These are phyloP conservation scores for Diaporthe citriasiana DNA, from an alignment of 2,329 filamentous ascomycete genomes.

Conservation along the genomic window DNA sequence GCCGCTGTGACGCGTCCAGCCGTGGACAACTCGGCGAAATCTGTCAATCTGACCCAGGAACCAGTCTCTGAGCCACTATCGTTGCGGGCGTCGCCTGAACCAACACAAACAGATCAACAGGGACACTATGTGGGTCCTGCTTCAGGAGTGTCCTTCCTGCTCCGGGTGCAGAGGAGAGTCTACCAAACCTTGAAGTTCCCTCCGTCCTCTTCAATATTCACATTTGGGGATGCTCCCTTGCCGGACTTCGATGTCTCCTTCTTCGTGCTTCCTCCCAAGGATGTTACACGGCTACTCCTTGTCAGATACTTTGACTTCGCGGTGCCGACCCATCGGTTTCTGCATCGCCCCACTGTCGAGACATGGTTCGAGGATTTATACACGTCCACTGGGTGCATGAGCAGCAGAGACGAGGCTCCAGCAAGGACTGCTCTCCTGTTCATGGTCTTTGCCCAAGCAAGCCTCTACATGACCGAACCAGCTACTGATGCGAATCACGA, in stretches of 20 bases:
- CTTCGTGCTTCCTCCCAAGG: conserved; percentile 56
- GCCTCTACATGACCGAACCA: conserved; percentile 54
- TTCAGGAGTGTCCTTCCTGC: conserved; percentile 63
- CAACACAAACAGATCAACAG: conserved; percentile 59
- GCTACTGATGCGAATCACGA: not conserved
- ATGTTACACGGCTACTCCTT: conserved; percentile 50
- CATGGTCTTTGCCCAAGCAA: conserved; percentile 65
- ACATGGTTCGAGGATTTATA: conserved; percentile 62
- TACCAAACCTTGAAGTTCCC: conserved; percentile 56
- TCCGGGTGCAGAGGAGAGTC: conserved; percentile 63
- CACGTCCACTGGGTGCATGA: conserved; percentile 57
- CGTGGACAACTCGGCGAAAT: conserved; percentile 22
- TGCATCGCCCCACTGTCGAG: conserved; percentile 59
- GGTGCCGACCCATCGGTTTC: conserved; percentile 59
- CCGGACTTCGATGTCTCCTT: conserved; percentile 59
- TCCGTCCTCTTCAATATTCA: conserved; percentile 61
- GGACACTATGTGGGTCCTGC: conserved; percentile 63
- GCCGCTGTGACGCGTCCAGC: conserved; percentile 25
- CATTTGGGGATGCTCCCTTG: conserved; percentile 63
- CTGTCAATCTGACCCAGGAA: not conserved
- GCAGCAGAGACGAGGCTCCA: conserved; percentile 54
- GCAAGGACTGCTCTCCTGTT: conserved; percentile 53
- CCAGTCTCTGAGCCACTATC: conserved; percentile 41
- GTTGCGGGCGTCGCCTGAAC: conserved; percentile 60
- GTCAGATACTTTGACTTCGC: conserved; percentile 58